Conservation (phyloP, 257 asterid genomes). For the Nicotiana tabacum region DNA sequence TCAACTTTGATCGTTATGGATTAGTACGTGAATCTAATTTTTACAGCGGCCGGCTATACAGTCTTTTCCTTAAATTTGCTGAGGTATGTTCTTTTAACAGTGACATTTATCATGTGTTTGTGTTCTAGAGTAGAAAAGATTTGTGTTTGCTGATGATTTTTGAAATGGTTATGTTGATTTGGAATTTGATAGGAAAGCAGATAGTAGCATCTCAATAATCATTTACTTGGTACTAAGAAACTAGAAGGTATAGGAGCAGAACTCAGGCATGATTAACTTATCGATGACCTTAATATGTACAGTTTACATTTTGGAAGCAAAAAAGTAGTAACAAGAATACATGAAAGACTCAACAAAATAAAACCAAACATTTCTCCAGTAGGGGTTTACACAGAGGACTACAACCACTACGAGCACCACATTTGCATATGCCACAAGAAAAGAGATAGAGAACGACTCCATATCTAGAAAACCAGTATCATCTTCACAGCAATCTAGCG, state of each 20-base stretch:
- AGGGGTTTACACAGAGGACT: slow-evolving; percentile 6
- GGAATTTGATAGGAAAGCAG: background rate
- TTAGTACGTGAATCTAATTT: too few species aligned
- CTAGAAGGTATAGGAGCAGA: background rate
- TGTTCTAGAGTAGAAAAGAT: background rate
- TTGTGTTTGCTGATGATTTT: background rate
- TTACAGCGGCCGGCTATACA: too few species aligned
- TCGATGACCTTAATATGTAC: background rate
- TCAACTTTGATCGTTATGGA: too few species aligned
- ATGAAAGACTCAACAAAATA: background rate
- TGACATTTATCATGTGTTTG: background rate
- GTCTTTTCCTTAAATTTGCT: too few species aligned
- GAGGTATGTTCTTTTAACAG: background rate
- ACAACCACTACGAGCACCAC: background rate
- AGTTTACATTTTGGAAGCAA: background rate
- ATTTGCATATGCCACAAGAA: slow-evolving; percentile 5
- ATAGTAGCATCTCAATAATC: background rate
- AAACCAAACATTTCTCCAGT: slow-evolving; percentile 8
- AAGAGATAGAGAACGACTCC: background rate
- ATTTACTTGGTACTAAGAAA: background rate
- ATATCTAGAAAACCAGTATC: background rate
- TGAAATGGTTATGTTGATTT: background rate
- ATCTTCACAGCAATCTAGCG: background rate
- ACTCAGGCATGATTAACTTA: background rate
- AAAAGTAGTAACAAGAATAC: background rate